These are phyloP conservation scores for Kwoniella pini DNA, from an alignment of 768 basidiomycete genomes.

Conservation along the genomic window DNA sequence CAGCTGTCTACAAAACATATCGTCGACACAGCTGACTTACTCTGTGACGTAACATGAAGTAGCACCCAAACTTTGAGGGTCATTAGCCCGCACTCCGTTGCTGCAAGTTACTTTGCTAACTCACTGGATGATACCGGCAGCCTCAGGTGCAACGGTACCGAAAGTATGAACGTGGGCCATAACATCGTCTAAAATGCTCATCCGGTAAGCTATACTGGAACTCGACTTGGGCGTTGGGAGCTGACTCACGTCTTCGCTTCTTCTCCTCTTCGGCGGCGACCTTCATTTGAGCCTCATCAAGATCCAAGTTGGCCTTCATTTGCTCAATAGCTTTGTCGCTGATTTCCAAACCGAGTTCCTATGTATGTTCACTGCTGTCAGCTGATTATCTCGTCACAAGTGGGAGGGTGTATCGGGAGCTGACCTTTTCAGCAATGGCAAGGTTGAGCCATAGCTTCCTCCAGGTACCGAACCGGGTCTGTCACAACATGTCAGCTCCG, in stretches of 20 bases:
- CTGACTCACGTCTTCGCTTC: slow-evolving; percentile 69
- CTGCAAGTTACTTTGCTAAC: slow-evolving; percentile 37
- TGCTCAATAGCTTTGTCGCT: slow-evolving; percentile 86
- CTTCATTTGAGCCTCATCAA: slow-evolving; percentile 87
- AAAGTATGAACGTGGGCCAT: slow-evolving; percentile 99
- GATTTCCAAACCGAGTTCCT: slow-evolving; percentile 83
- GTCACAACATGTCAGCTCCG: not conserved
- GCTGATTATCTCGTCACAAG: not conserved
- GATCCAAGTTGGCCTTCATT: slow-evolving; percentile 88
- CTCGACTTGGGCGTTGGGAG: not conserved
- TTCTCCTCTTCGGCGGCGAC: slow-evolving; percentile 93
- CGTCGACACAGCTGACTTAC: slow-evolving; percentile 66
- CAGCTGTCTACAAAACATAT: too few relatives aligned
- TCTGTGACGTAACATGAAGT: slow-evolving; percentile 99
- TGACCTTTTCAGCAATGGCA: slow-evolving; percentile 83
- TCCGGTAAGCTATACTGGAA: slow-evolving; percentile 2
- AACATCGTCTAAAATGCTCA: slow-evolving; percentile 67
- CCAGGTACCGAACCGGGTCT: slow-evolving; percentile 98
- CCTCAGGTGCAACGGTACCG: slow-evolving; percentile 86
- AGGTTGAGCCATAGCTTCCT: slow-evolving; percentile 92
- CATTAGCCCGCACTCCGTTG: slow-evolving; percentile 1
- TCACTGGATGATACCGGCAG: slow-evolving; percentile 93
- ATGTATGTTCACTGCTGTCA: slow-evolving; percentile 1
- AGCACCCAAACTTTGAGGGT: slow-evolving; percentile 72
- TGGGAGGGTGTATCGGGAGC: too few relatives aligned